Conservation (phyloP, 1,284 basidiomycete species). For the Ganoderma sinense region DNA sequence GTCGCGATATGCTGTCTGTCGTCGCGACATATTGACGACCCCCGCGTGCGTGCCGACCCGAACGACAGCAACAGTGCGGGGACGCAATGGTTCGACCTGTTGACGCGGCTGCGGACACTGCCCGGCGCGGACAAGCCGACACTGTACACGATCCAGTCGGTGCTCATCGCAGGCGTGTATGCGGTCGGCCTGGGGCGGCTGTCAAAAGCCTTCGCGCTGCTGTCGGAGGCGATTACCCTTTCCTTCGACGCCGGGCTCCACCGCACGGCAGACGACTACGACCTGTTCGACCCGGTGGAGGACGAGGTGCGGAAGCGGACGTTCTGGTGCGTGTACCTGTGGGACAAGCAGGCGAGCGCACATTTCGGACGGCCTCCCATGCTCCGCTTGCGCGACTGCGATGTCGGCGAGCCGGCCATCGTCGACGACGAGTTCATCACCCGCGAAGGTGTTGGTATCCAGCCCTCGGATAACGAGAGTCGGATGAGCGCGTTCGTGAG, state of each 20-base stretch:
- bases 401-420: constrained; percentile 81
- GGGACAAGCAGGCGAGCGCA: constrained; percentile 89
- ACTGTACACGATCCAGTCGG: constrained; percentile 88
- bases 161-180: constrained; percentile 87
- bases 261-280: constrained; percentile 87
- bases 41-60: constrained; percentile 82
- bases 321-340: constrained; percentile 93
- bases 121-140: constrained; percentile 90
- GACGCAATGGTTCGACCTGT: constrained; percentile 90
- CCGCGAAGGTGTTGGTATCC: constrained; percentile 70
- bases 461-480: constrained; percentile 74
- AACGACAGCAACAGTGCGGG: constrained; percentile 84
- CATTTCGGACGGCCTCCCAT: constrained; percentile 89
- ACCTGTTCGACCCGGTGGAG: constrained; percentile 87
- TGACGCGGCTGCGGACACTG: constrained; percentile 82
- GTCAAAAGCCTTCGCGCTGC: constrained; percentile 85
- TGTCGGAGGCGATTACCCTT: constrained; percentile 85
- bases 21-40: constrained; percentile 90
- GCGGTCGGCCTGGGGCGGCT: constrained; percentile 87
- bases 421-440: constrained; percentile 92
- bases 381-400: constrained; percentile 86
- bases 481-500: constrained; percentile 84
- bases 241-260: constrained; percentile 89
- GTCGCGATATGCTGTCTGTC: constrained; percentile 89
- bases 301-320: constrained; percentile 90